phyloP scores from a whole-genome alignment of 129 eudicot genomes.

The Pseudognaphalium luteoalbum region DNA sequence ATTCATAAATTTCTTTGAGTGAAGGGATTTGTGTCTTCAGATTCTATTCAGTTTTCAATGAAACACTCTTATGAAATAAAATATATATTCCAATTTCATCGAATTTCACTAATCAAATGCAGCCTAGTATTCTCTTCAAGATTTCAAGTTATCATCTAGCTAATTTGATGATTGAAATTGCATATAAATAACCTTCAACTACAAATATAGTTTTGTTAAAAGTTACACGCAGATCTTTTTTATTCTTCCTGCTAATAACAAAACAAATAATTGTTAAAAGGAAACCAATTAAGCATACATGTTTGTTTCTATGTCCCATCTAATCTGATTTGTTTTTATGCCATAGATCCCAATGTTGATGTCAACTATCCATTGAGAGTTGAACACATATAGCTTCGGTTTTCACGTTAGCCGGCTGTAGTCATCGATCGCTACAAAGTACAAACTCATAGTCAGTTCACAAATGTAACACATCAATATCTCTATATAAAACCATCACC shows the following conservation, averaged over 20 bases:
- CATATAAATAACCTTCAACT: too few relatives aligned
- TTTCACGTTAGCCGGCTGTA: slow-evolving; percentile 29
- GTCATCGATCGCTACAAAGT: slow-evolving; percentile 29
- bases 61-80: too few relatives aligned
- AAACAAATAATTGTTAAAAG: not conserved
- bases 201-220: not conserved
- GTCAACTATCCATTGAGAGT: not conserved
- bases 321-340: slow-evolving; percentile 4
- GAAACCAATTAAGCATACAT: not conserved
- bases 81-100: too few relatives aligned
- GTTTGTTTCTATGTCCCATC: not conserved
- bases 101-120: too few relatives aligned
- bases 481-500: slow-evolving; percentile 28
- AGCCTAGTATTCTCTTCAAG: too few relatives aligned
- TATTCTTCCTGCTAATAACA: not conserved
- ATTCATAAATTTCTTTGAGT: too few relatives aligned
- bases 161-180: too few relatives aligned
- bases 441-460: slow-evolving; percentile 26
- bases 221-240: not conserved
- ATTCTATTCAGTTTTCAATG: too few relatives aligned
- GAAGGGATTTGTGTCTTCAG: too few relatives aligned
- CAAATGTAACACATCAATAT: not conserved
- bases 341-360: slow-evolving; percentile 26
- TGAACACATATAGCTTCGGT: slow-evolving; percentile 34
- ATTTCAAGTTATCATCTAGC: too few relatives aligned